Conservation (phyloP, 441 rosid genomes). For the Erodium texanum region DNA sequence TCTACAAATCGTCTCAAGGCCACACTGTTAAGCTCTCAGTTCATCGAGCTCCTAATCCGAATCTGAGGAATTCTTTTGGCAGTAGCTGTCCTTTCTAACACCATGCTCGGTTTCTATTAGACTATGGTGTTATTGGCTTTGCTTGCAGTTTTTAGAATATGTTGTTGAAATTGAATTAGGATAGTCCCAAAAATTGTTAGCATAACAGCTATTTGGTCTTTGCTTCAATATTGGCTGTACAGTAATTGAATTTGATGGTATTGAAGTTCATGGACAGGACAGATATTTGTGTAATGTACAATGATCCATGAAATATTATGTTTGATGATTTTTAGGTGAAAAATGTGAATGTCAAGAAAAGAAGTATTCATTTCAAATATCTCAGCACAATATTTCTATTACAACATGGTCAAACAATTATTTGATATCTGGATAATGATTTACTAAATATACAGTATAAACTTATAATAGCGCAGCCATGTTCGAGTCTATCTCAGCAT, state of each 20-base stretch:
- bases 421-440: neutral
- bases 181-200: slow-evolving; percentile 6
- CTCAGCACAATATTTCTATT: neutral
- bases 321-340: neutral
- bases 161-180: slow-evolving; percentile 4
- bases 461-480: neutral
- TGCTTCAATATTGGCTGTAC: slow-evolving; percentile 9
- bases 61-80: slow-evolving; percentile 24
- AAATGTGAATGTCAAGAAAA: neutral
- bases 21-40: slow-evolving; percentile 53
- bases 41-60: slow-evolving; percentile 33
- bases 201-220: slow-evolving; percentile 13
- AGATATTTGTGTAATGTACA: neutral
- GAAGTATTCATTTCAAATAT: neutral
- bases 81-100: slow-evolving; percentile 22
- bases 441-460: neutral
- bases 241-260: slow-evolving; percentile 8
- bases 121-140: neutral
- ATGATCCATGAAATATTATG: neutral
- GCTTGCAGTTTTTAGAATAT: neutral
- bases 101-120: slow-evolving; percentile 8
- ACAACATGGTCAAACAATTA: neutral
- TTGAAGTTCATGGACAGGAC: slow-evolving; percentile 1
- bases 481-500: neutral
- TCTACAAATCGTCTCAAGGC: slow-evolving; percentile 38